A percentile compares a stretch with the other conserved stretches of the same genome.
Evolutionary conservation across 1,284 basidiomycete genomes (phyloP).

Genomic region (Cryptococcus maquisensis): DNA sequence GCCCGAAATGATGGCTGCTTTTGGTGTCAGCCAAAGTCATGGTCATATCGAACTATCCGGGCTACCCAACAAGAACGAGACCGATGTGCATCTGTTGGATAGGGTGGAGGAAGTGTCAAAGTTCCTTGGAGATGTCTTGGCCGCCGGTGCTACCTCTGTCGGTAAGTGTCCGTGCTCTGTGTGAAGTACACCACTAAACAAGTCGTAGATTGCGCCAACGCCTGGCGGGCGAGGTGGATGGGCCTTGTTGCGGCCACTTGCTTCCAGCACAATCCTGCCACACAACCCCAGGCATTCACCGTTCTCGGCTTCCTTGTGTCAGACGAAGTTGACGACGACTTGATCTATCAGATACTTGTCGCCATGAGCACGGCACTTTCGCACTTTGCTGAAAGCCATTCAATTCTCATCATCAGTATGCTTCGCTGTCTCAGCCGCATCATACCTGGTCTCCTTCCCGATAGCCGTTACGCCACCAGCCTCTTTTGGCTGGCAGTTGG

Average conservation of each 20-base stretch:
- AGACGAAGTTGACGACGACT: constrained; percentile 60
- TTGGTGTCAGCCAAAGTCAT: constrained; percentile 58
- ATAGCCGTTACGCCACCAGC: constrained; percentile 67
- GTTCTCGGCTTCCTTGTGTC: constrained; percentile 73
- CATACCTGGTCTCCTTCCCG: constrained; percentile 62
- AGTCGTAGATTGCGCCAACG: constrained; percentile 71
- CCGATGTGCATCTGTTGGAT: constrained; percentile 62
- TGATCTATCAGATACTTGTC: constrained; percentile 47
- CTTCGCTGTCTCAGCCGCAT: constrained; percentile 75
- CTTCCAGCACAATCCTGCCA: constrained; percentile 84
- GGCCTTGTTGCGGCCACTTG: constrained; percentile 84
- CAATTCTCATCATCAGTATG: constrained; percentile 70
- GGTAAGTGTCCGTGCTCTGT: constrained; percentile 53
- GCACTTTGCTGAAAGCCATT: constrained; percentile 38
- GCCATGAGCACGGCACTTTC: constrained; percentile 53
- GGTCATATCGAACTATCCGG: constrained; percentile 23
- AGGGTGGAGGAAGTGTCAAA: constrained; percentile 63
- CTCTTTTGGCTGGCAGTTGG: constrained; percentile 83
- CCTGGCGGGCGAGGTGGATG: constrained; percentile 92
- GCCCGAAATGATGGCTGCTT: constrained; percentile 61
- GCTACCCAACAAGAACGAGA: constrained; percentile 42
- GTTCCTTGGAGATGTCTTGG: constrained; percentile 63
- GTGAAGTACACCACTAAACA: background rate
- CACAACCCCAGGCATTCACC: constrained; percentile 84
- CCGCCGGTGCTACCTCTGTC: constrained; percentile 61